Evolutionary conservation across 2,329 filamentous ascomycete genomes (phyloP).

Genomic region (Canariomyces notabilis): DNA sequence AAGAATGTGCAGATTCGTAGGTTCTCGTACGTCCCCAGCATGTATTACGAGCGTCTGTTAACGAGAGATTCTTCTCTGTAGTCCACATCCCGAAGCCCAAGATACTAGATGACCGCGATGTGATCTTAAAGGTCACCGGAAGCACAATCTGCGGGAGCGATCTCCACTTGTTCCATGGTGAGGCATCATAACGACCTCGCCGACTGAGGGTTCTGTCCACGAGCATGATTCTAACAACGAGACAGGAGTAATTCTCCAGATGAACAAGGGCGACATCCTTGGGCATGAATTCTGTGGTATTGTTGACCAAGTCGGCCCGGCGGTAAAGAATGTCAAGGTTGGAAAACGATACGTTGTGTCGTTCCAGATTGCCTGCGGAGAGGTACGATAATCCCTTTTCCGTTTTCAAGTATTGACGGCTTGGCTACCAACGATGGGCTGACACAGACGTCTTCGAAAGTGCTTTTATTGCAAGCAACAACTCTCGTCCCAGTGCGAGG

Average conservation of each 20-base stretch:
- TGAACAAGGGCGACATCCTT: constrained; percentile 61
- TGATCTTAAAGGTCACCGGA: constrained; percentile 74
- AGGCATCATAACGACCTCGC: constrained; percentile 1
- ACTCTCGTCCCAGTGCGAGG: constrained; percentile 73
- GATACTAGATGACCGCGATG: constrained; percentile 67
- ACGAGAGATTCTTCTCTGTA: constrained; percentile 21
- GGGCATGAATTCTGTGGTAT: constrained; percentile 59
- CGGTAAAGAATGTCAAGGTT: constrained; percentile 47
- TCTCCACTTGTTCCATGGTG: constrained; percentile 52
- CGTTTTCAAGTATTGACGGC: neutral
- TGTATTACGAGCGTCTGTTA: neutral
- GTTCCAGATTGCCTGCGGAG: constrained; percentile 74
- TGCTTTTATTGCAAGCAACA: constrained; percentile 79
- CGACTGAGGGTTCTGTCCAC: neutral
- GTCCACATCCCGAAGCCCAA: constrained; percentile 65
- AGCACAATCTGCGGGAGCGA: constrained; percentile 56
- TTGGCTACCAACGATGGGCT: too few relatives aligned
- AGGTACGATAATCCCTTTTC: constrained; percentile 6
- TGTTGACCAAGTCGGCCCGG: constrained; percentile 51
- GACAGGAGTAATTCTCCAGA: constrained; percentile 47
- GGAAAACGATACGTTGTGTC: constrained; percentile 74
- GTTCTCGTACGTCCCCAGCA: constrained; percentile 11
- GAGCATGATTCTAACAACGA: neutral
- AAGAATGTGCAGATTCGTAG: constrained; percentile 65
- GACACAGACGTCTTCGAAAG: constrained; percentile 21